These are phyloP conservation scores for Cyberlindnera xishuangbannaensis DNA, from an alignment of 805 yeast species.

Conservation along the genomic window DNA sequence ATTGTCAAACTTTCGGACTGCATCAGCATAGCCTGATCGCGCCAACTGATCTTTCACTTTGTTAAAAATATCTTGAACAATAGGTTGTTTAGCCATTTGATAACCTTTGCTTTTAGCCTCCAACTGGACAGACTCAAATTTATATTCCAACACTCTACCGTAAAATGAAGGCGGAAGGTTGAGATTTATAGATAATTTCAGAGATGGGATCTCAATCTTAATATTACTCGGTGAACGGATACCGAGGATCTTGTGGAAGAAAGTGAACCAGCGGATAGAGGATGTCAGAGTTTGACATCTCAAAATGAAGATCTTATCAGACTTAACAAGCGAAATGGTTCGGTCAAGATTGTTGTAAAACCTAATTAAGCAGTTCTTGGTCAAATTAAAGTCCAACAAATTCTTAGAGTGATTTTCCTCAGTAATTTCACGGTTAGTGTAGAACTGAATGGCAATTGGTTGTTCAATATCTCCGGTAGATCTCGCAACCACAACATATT, in stretches of 20 bases:
- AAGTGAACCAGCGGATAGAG: conserved; percentile 59
- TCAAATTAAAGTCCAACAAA: conserved; percentile 27
- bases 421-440: conserved; percentile 37
- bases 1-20: conserved; percentile 24
- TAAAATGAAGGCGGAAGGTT: conserved; percentile 16
- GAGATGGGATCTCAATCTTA: conserved; percentile 40
- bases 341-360: conserved; percentile 68
- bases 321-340: conserved; percentile 48
- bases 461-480: conserved; percentile 44
- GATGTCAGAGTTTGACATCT: conserved; percentile 46
- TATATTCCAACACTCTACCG: conserved; percentile 2
- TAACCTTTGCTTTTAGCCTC: conserved; percentile 20
- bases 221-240: conserved; percentile 38
- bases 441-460: conserved; percentile 63
- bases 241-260: conserved; percentile 46
- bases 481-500: conserved; percentile 66
- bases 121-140: conserved; percentile 1
- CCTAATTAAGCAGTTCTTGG: conserved; percentile 33
- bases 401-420: conserved; percentile 16
- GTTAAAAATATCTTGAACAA: conserved; percentile 35
- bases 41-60: conserved; percentile 31
- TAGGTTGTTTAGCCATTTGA: conserved; percentile 19
- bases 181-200: conserved; percentile 23
- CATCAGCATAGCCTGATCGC: conserved; percentile 19
- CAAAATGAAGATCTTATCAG: conserved; percentile 42